Base-by-base conservation (phyloP, 2,329 filamentous ascomycete genomes). In the Penicillium digitatum region DNA sequence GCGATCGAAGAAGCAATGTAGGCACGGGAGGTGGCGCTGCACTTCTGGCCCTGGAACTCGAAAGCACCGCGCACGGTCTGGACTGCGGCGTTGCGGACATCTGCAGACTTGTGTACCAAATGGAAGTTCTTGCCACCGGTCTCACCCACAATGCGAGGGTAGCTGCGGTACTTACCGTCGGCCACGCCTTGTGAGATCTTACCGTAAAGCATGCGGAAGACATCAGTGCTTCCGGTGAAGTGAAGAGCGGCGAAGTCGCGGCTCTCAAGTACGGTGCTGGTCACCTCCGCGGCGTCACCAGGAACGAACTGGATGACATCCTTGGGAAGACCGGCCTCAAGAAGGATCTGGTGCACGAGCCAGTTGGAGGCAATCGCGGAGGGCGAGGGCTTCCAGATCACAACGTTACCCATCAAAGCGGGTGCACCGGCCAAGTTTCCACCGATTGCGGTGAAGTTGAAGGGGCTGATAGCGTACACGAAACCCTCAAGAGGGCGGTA, bases 371-470 rank as follows among this genome's bases (percentile, higher is more conserved):
- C 87, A 59, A 96, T 88, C 35, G 92, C 89, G 16, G 81, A 87
- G 64, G 93, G 90, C 14, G 89, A 94, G n/a, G 92, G 92, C 81
- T 97, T 97, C 92, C 92, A 97, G 44, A 97, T 78, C 5, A 96
- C 90, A 1, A 96, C 93, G 73, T 97, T 97, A 55, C 92, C 92
- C 80, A 96, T 86, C 52, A 96, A 78, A 0, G 90, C 91, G 14
- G 93, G 91, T 0, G 89, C 87, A 45, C 85, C 87, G 16, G 88
- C 84, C 39, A 97, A 80, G 76, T 96, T 96, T 54, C 87, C 93
- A 11, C 86, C 91, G 65, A 97, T 95, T 60, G 92, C 92, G 22
- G 92, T 96, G 77, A 97, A 97, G 80, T 97, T 97, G 82, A 96
- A 97, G 40, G 92, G 92, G 56, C 87, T 90, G 66, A 96, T 85